These are phyloP conservation scores for Vitis hybrid DNA, from an alignment of 177 flowering plant species.

Conservation along the genomic window DNA sequence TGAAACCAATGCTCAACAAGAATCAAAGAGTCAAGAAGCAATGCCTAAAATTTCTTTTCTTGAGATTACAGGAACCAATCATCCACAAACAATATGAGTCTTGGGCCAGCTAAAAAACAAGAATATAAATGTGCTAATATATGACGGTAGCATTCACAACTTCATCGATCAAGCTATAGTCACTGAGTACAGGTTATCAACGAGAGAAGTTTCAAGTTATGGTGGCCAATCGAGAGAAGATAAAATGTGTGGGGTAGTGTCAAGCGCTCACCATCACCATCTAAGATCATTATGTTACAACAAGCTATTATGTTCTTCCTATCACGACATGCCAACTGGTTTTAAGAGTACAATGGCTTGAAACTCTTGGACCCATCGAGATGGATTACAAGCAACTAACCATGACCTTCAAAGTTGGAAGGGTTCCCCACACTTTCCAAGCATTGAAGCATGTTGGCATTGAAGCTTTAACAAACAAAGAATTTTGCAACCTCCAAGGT, in stretches of 20 bases:
- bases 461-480: neutral
- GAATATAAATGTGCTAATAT: neutral
- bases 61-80: neutral
- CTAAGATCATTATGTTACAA: too few relatives aligned
- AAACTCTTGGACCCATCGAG: slow-evolving; percentile 8
- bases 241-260: too few relatives aligned
- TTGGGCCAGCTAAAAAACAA: neutral
- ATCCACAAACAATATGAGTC: neutral
- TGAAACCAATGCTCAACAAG: neutral
- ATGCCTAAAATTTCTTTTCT: slow-evolving; percentile 6
- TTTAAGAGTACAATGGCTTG: slow-evolving; percentile 1
- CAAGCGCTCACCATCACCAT: neutral
- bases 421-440: neutral
- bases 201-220: neutral
- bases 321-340: neutral
- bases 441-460: neutral
- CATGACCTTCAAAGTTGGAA: slow-evolving; percentile 4
- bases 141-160: too few relatives aligned
- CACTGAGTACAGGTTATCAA: neutral
- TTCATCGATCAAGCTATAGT: neutral
- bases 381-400: neutral
- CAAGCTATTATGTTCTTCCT: neutral
- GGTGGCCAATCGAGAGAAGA: neutral
- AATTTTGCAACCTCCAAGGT: neutral
- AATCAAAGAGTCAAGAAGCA: neutral